phyloP scores from a whole-genome alignment of 2,329 filamentous ascomycete genomes.

The Beauveria pseudobassiana region DNA sequence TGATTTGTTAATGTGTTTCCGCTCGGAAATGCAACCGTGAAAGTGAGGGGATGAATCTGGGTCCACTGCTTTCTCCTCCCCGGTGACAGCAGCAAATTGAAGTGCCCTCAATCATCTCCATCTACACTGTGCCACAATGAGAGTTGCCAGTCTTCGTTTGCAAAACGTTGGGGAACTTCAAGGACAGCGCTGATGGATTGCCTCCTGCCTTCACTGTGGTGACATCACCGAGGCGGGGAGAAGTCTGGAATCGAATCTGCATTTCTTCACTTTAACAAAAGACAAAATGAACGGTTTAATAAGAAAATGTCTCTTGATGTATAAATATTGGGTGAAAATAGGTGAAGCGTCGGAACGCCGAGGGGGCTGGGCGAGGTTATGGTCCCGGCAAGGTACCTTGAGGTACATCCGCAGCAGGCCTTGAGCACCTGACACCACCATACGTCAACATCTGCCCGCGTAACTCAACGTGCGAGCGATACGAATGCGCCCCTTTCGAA shows the following conservation, averaged over 20 bases:
- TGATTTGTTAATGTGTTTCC: conserved; percentile 37
- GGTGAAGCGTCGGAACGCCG: neutral
- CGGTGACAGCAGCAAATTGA: conserved; percentile 23
- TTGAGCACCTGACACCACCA: neutral
- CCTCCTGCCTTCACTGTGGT: conserved; percentile 47
- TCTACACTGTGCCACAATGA: conserved; percentile 64
- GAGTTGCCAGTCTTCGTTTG: conserved; percentile 59
- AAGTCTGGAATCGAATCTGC: conserved; percentile 37
- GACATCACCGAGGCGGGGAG: conserved; percentile 69
- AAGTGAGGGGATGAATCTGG: conserved; percentile 30
- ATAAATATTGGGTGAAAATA: neutral
- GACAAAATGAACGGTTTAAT: neutral
- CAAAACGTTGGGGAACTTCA: conserved; percentile 51
- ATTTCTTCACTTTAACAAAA: conserved; percentile 19
- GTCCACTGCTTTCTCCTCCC: conserved; percentile 33
- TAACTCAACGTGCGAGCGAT: neutral
- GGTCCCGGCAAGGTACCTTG: neutral
- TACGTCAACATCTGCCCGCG: neutral
- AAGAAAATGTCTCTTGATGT: neutral
- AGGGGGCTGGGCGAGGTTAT: neutral
- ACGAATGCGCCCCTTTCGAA: neutral
- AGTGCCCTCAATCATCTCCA: conserved; percentile 48
- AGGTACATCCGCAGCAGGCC: neutral
- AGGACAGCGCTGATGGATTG: conserved; percentile 62
- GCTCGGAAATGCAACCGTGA: conserved; percentile 46